Conservation (phyloP, 148 eudicot species). For the Talinum fruticosum region DNA sequence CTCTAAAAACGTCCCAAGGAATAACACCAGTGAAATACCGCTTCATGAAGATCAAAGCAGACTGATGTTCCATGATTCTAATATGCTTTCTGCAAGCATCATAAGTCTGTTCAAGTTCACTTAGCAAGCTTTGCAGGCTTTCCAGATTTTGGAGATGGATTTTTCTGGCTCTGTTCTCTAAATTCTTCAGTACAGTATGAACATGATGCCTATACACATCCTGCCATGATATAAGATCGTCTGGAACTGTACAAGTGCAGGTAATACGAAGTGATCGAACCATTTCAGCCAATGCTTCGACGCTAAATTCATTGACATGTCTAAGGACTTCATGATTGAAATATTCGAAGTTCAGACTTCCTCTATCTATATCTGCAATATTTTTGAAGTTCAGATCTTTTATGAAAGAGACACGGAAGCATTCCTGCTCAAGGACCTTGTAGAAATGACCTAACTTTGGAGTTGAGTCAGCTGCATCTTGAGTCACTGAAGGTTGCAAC, state of each 20-base stretch:
- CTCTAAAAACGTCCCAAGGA: conserved; percentile 35
- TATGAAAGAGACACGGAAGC: conserved; percentile 64
- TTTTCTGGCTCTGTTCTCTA: conserved; percentile 47
- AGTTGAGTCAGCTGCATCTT: conserved; percentile 26
- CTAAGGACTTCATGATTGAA: conserved; percentile 61
- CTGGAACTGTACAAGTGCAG: conserved; percentile 34
- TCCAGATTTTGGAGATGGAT: conserved; percentile 43
- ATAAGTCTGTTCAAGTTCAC: conserved; percentile 73
- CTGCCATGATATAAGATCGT: conserved; percentile 54
- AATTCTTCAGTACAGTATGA: conserved; percentile 39
- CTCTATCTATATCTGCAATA: conserved; percentile 55
- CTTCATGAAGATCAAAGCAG: conserved; percentile 45
- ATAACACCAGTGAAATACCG: conserved; percentile 56
- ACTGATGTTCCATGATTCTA: conserved; percentile 46
- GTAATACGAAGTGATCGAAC: conserved; percentile 54
- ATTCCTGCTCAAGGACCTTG: conserved; percentile 69
- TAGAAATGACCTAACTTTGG: conserved; percentile 42
- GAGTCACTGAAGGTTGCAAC: conserved; percentile 17
- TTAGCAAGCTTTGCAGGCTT: conserved; percentile 45
- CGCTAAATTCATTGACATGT: conserved; percentile 65
- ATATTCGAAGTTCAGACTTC: conserved; percentile 44
- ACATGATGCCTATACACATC: conserved; percentile 66
- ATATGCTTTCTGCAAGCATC: conserved; percentile 57
- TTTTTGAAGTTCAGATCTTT: conserved; percentile 79
- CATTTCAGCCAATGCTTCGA: conserved; percentile 82